phyloP scores from a whole-genome alignment of 176 grass and related monocot species.

The Hyparrhenia diplandra region DNA sequence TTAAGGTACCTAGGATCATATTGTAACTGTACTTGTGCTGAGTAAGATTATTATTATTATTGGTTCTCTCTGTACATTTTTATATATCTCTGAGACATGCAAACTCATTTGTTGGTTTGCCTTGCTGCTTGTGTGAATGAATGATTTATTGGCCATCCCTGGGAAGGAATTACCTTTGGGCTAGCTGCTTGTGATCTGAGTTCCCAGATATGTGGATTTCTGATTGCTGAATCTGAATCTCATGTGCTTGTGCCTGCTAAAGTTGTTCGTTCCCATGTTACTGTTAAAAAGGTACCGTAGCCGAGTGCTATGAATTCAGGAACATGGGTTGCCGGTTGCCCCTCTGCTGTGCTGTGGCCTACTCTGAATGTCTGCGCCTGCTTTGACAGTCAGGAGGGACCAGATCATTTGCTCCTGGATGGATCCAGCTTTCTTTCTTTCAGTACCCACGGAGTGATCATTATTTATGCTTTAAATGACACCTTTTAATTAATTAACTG shows the following conservation, averaged over 20 bases:
- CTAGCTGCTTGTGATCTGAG: background rate
- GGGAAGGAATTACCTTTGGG: too few relatives aligned
- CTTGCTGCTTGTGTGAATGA: background rate
- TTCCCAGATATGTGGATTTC: background rate
- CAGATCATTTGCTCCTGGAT: too few relatives aligned
- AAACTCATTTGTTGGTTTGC: background rate
- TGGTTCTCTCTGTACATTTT: conserved; percentile 1
- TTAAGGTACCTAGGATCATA: background rate
- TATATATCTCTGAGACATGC: background rate
- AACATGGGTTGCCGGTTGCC: conserved; percentile 13
- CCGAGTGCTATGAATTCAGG: conserved; percentile 4
- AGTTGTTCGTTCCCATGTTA: background rate
- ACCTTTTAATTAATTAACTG: too few relatives aligned
- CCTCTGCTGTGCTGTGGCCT: too few relatives aligned
- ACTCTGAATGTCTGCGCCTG: too few relatives aligned
- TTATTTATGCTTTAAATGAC: too few relatives aligned
- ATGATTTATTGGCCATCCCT: too few relatives aligned
- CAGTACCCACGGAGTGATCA: too few relatives aligned
- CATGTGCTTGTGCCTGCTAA: background rate
- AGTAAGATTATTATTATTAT: background rate
- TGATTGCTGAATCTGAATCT: background rate
- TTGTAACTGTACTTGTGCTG: background rate
- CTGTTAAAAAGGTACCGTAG: background rate
- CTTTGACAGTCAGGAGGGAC: too few relatives aligned
- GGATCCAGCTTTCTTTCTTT: too few relatives aligned